phyloP scores from a whole-genome alignment of 2,329 filamentous ascomycete genomes.

The Lecanosticta acicola region DNA sequence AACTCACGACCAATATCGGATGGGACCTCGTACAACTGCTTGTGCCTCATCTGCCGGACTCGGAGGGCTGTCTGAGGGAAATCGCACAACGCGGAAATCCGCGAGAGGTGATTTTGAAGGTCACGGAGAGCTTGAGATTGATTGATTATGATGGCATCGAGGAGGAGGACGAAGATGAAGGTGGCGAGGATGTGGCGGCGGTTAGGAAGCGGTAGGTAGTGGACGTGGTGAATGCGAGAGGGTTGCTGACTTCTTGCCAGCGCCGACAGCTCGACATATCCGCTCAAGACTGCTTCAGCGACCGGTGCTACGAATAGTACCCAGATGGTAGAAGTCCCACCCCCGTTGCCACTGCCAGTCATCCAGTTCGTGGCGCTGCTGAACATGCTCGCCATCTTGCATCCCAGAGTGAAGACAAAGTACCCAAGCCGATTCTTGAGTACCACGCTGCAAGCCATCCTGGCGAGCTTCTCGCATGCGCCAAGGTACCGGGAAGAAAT shows the following conservation, averaged over 20 bases:
- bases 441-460: slow-evolving; percentile 66
- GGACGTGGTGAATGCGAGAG: neutral
- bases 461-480: slow-evolving; percentile 58
- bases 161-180: slow-evolving; percentile 44
- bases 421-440: slow-evolving; percentile 74
- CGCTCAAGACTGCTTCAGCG: slow-evolving; percentile 25
- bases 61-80: slow-evolving; percentile 65
- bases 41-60: slow-evolving; percentile 57
- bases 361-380: slow-evolving; percentile 64
- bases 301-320: slow-evolving; percentile 5
- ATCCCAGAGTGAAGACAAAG: slow-evolving; percentile 69
- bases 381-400: slow-evolving; percentile 66
- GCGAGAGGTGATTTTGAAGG: slow-evolving; percentile 73
- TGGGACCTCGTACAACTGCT: slow-evolving; percentile 79
- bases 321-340: slow-evolving; percentile 24
- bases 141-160: slow-evolving; percentile 50
- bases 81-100: slow-evolving; percentile 75
- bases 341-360: slow-evolving; percentile 37
- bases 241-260: slow-evolving; percentile 9
- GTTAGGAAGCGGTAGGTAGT: neutral
- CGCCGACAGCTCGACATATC: slow-evolving; percentile 26
- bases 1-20: slow-evolving; percentile 69
- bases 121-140: slow-evolving; percentile 64
- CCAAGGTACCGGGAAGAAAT: slow-evolving; percentile 55
- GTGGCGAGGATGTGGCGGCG: slow-evolving; percentile 3